These are phyloP conservation scores for Saccharomycopsis fermentans DNA, from an alignment of 805 yeast genomes.

Conservation along the genomic window DNA sequence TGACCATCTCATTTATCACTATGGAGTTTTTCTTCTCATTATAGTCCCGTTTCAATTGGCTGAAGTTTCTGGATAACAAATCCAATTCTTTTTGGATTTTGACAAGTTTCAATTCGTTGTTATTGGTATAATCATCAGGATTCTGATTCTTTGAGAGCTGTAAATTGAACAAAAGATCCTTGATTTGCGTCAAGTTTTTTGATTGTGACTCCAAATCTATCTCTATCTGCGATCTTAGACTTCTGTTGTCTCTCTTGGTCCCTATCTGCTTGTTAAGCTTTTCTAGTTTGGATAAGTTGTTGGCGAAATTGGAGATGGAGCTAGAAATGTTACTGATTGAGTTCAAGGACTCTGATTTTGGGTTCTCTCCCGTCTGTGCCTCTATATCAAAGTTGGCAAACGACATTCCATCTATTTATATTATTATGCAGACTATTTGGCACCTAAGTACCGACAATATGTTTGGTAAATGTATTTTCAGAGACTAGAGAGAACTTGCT, in stretches of 20 bases:
- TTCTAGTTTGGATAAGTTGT: slow-evolving; percentile 40
- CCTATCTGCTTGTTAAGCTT: slow-evolving; percentile 42
- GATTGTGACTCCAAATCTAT: slow-evolving; percentile 18
- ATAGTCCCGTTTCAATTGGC: slow-evolving; percentile 34
- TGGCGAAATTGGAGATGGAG: slow-evolving; percentile 33
- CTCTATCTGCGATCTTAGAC: slow-evolving; percentile 28
- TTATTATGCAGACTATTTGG: neutral
- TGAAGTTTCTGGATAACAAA: slow-evolving; percentile 39
- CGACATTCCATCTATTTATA: slow-evolving; percentile 4
- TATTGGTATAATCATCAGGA: slow-evolving; percentile 17
- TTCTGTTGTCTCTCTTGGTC: slow-evolving; percentile 35
- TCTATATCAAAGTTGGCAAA: slow-evolving; percentile 22
- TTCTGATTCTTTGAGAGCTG: slow-evolving; percentile 12
- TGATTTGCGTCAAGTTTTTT: slow-evolving; percentile 22
- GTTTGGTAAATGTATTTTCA: no score
- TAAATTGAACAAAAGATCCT: slow-evolving; percentile 14
- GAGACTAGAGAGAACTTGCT: neutral
- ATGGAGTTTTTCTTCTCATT: slow-evolving; percentile 38
- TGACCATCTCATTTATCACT: slow-evolving; percentile 24
- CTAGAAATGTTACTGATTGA: slow-evolving; percentile 22
- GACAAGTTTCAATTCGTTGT: slow-evolving; percentile 12
- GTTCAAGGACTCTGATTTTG: slow-evolving; percentile 6
- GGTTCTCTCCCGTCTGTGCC: slow-evolving; percentile 19
- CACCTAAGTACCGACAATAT: no score
- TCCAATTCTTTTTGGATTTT: slow-evolving; percentile 48